These are phyloP conservation scores for Cutaneotrichosporon sp. DNA, from an alignment of 1,284 basidiomycete genomes.

Conservation along the genomic window DNA sequence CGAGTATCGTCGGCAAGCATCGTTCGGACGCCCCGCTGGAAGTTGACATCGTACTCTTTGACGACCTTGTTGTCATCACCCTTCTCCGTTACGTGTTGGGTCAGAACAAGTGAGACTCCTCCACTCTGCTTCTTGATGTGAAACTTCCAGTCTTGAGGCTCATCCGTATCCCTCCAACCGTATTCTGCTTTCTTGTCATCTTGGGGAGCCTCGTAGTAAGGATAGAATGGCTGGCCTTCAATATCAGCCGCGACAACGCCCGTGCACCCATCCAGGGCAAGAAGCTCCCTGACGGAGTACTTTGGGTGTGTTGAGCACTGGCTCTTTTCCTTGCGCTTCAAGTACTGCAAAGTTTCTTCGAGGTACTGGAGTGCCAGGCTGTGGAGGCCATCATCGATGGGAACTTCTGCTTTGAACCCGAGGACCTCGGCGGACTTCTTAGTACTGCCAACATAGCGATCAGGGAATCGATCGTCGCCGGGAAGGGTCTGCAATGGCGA, in stretches of 20 bases:
- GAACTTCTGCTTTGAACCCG: constrained; percentile 22
- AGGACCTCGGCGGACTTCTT: constrained; percentile 16
- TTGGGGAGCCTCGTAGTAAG: constrained; percentile 8
- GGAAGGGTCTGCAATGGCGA: constrained; percentile 30
- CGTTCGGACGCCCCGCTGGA: background rate
- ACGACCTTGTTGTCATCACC: constrained; percentile 4
- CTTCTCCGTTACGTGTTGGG: constrained; percentile 1
- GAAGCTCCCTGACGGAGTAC: constrained; percentile 15
- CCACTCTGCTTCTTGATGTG: constrained; percentile 7
- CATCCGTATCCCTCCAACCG: constrained; percentile 25
- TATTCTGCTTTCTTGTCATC: constrained; percentile 3
- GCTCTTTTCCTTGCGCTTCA: constrained; percentile 10
- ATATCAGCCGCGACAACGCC: constrained; percentile 18
- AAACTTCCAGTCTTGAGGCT: constrained; percentile 23
- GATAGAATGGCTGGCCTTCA: constrained; percentile 14
- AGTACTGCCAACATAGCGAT: constrained; percentile 24
- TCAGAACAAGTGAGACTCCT: constrained; percentile 1
- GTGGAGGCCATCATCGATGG: constrained; percentile 25
- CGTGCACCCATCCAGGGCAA: constrained; percentile 22
- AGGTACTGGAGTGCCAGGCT: constrained; percentile 19
- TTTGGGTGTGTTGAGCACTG: background rate
- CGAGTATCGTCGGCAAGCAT: background rate
- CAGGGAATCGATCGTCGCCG: constrained; percentile 25
- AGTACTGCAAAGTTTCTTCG: constrained; percentile 13
- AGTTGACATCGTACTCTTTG: constrained; percentile 1